These are phyloP conservation scores for Xerocomus spinulosus DNA, from an alignment of 768 basidiomycete genomes.

Conservation along the genomic window DNA sequence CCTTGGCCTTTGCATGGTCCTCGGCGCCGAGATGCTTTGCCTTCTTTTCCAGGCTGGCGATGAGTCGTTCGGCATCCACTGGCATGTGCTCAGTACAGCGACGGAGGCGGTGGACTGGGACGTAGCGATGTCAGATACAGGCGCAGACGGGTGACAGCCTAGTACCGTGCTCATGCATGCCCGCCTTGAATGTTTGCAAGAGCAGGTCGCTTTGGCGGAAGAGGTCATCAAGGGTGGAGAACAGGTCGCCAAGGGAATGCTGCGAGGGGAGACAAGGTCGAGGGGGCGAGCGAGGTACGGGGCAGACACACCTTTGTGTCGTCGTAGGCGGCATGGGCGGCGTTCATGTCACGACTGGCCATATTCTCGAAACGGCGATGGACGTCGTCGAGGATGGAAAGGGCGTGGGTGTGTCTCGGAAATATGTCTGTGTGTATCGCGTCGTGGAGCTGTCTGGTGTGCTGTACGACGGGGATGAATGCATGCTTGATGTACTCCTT, in stretches of 20 bases:
- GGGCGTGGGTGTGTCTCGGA: slow-evolving; percentile 33
- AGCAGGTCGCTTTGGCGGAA: slow-evolving; percentile 46
- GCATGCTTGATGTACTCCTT: slow-evolving; percentile 32
- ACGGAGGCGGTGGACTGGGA: slow-evolving; percentile 43
- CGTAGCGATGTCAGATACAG: slow-evolving; percentile 6
- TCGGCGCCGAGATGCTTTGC: slow-evolving; percentile 36
- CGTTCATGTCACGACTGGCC: slow-evolving; percentile 41
- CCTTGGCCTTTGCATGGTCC: slow-evolving; percentile 32
- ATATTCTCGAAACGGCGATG: slow-evolving; percentile 50
- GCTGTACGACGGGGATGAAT: slow-evolving; percentile 33
- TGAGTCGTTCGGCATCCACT: slow-evolving; percentile 46
- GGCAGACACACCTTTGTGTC: slow-evolving; percentile 41
- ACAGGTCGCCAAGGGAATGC: slow-evolving; percentile 40
- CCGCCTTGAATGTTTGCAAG: slow-evolving; percentile 45
- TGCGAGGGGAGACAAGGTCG: slow-evolving; percentile 25
- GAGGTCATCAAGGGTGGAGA: slow-evolving; percentile 45
- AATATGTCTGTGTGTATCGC: slow-evolving; percentile 32
- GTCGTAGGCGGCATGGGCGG: slow-evolving; percentile 35
- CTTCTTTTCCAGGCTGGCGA: slow-evolving; percentile 51
- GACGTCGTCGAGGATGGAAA: slow-evolving; percentile 51
- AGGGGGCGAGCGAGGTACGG: not conserved
- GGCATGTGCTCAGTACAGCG: slow-evolving; percentile 44
- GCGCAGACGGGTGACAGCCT: not conserved
- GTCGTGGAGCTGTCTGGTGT: slow-evolving; percentile 35
- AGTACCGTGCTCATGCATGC: slow-evolving; percentile 46